Evolutionary conservation across 495 filamentous ascomycete species (phyloP), one percentile per base, ranked within the genome.

Genomic region (Chaetomidium leptoderma): DNA sequence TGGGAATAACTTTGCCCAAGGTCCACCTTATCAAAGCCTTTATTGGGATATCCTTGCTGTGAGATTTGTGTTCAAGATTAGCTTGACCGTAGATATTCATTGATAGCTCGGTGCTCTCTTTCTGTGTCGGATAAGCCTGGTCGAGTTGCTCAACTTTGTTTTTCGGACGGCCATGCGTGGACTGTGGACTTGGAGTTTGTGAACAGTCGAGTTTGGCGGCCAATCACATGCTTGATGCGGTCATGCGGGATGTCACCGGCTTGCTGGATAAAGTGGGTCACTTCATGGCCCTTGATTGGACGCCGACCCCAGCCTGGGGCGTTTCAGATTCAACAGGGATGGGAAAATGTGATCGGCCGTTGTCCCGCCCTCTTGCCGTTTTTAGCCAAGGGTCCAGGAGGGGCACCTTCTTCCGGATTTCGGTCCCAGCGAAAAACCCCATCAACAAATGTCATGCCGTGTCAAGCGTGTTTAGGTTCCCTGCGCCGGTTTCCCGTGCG

Each of bases 311-410:
- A 33, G 23, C 19, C 23, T 57, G 27, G 58, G 21, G 37, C 54
- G 65, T 67, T 67, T 67, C 65, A 67, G 59, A 63, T 30, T 53
- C 32, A 57, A 53, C 65, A 64, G 53, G 63, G 63, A 54, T 21
- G 9, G 2, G 13, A 46, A 51, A 65, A 55, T 53, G 58, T 13
- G 64, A 66, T 66, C 61, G 52, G 29, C 60, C 30, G 21, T 10
- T 39, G 44, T 35, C 37, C 59, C 45, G 43, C 43, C 49, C 40
- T 11, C 23, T 58, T 49, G 27, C 49, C 47, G 32, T 39, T 51
- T 46, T 33, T n/a, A 45, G 30, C 13, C 48, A 24, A 36, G 7
- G 3, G 4, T 5, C 17, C 9, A 3, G 9, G 33, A 40, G 35
- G 44, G 14, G 51, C 14, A 55, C 24, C 35, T 55, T 45, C 24